Evolutionary conservation across 495 filamentous ascomycete genomes (phyloP), one percentile per base, ranked within the genome.

Genomic region (Aspergillus ostianus): DNA sequence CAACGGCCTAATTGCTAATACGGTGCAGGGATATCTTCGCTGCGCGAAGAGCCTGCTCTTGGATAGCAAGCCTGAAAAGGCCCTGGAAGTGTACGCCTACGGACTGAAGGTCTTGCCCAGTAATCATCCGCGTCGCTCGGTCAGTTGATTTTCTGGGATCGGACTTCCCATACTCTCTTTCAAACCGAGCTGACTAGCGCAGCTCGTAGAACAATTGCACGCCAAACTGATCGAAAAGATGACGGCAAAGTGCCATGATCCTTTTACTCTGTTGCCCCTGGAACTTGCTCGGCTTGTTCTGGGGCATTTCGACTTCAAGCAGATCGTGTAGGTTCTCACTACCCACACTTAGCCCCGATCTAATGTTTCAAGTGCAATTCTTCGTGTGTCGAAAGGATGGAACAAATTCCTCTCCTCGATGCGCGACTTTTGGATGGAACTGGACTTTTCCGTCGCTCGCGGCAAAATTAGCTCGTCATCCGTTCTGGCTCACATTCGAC

Each of bases 11-110:
- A 26, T 15, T 20, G 51, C 51, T 18, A 49, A 51, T 23, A 47
- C 62, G 51, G 17, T 0, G 6, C 36, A 85, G 82, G 87, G 87
- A 21, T 89, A 90, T 70, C 70, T 90, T 13, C 82, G 86, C n/a
- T 79, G 82, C 20, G 87, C 79, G 7, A 85, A 86, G 61, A 72
- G 85, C 4, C 76, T 90, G 6, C 70, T 84, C 18, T 70, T 86
- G 48, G 77, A 83, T 62, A 77, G 77, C 4, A 86, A 80, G 58
- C 66, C 71, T 7, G 71, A 79, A 6, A 77, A 79, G 32, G 87
- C 87, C 4, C 61, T 83, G 17, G 73, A 79, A n/a, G 74, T 89
- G 1, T 90, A 89, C 63, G 70, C 75, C n/a, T 84, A 84, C 67
- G 87, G 81, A 6, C 65, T 88, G 45, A 76, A 77, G 52, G 76